Base-by-base conservation (phyloP, 2,329 filamentous ascomycete species). In the Cucurbitaria berberidis region DNA sequence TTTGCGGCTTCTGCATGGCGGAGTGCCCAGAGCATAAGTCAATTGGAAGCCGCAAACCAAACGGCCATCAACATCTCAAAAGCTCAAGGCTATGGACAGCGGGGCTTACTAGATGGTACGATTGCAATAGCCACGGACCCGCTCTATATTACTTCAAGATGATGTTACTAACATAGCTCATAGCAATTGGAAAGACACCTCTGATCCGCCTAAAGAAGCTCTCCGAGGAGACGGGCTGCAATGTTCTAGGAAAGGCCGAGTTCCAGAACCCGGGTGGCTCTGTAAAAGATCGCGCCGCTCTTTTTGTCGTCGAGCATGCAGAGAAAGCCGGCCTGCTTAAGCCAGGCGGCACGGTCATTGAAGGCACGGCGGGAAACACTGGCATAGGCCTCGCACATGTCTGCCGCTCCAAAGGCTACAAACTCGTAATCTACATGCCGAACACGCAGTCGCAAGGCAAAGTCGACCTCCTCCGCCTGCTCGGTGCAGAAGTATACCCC, bases 371-470 rank as follows among this genome's bases (percentile, higher is more conserved):
- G 0, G 95, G 95, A 47, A 99, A 98, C 82, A 99, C 95, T 26
- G 95, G 95, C 62, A 99, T 99, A 75, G 95, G 95, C 1, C 89
- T 99, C 38, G 95, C 95, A 18, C 95, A 98, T 78, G 95, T 99
- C 51, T 98, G 95, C 80, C 86, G 93, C 55, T 90, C 89, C 32
- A 89, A 89, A 68, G 95, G 93, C 35, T 98, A 99, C 83, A 89
- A 89, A 74, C 87, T 96, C 45, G 93, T 98, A 72, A 99, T 99
- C 74, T 99, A 98, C 86, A 98, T 99, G 95, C 95, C 95, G 68
- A 90, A 99, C 82, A 98, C 93, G 43, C 95, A 98, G 80, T 96
- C 93, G 18, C 93, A 96, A 79, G 95, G 93, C 74, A 99, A 99
- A 82, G 90, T 99, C 73, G 95, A 98, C 76, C 84, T 99, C 47